A percentile compares a stretch with the other conserved stretches of the same genome.
Evolutionary conservation across 176 grass and related monocot species (phyloP).

Genomic region (Cocos nucifera): DNA sequence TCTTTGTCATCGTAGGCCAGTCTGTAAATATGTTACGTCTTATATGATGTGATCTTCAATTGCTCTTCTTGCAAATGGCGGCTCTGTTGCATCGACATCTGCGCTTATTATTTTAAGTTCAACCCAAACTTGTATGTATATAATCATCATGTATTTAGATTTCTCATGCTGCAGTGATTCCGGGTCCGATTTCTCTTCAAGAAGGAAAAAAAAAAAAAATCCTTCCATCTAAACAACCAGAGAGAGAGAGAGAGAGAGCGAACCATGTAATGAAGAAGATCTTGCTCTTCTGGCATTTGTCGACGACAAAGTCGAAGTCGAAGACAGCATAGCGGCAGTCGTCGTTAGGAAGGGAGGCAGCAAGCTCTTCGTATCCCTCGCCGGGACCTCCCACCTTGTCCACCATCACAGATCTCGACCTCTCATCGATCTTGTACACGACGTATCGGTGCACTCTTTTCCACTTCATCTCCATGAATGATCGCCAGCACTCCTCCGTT

Average conservation of each 20-base stretch:
- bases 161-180: no score
- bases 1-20: no score
- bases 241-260: neutral
- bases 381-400: constrained; percentile 73
- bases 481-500: constrained; percentile 79
- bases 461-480: constrained; percentile 99
- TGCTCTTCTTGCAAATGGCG: no score
- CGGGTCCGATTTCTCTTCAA: neutral
- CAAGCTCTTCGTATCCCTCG: constrained; percentile 75
- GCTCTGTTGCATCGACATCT: no score
- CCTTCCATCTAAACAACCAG: neutral
- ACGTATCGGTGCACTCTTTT: constrained; percentile 79
- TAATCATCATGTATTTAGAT: no score
- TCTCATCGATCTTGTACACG: constrained; percentile 97
- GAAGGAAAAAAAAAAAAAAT: neutral
- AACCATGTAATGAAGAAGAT: constrained; percentile 98
- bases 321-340: constrained; percentile 99
- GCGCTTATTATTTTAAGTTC: no score
- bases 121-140: no score
- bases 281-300: constrained; percentile 99
- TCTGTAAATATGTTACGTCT: no score
- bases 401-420: constrained; percentile 74
- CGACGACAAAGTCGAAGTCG: constrained; percentile 91
- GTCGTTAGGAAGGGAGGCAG: constrained; percentile 64
- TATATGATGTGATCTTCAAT: no score